Conservation (phyloP, 768 basidiomycete genomes). For the Pleurotus eryngii region DNA sequence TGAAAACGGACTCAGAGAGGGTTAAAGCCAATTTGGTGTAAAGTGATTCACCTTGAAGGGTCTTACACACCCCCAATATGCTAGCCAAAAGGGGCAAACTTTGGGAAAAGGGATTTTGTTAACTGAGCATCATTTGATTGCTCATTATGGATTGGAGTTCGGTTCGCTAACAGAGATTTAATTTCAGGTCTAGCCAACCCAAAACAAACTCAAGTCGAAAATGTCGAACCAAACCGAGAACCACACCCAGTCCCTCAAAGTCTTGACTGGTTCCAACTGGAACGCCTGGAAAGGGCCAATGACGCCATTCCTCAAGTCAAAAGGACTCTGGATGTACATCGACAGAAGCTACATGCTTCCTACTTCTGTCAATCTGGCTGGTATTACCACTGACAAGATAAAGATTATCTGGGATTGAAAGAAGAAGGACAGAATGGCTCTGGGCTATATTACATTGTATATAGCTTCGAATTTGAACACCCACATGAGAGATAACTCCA, state of each 20-base stretch:
- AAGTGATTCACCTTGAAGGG: background rate
- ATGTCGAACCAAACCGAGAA: background rate
- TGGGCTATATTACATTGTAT: background rate
- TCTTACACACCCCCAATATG: background rate
- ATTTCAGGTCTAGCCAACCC: background rate
- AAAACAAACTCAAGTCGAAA: background rate
- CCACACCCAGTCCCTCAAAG: background rate
- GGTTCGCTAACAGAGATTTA: background rate
- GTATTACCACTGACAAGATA: background rate
- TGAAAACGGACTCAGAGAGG: background rate
- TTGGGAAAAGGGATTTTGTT: background rate
- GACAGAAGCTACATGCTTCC: background rate
- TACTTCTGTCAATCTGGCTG: background rate
- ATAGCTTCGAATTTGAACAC: background rate
- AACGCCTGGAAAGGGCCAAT: background rate
- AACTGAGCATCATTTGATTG: background rate
- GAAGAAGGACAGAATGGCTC: background rate
- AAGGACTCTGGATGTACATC: background rate
- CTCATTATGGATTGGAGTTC: background rate
- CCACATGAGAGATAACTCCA: background rate
- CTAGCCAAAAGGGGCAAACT: background rate
- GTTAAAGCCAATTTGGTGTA: background rate
- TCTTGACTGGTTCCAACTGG: background rate
- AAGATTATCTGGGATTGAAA: background rate
- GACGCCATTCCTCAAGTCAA: background rate